Evolutionary conservation across 495 filamentous ascomycete genomes (phyloP).

Genomic region (Letharia lupina): DNA sequence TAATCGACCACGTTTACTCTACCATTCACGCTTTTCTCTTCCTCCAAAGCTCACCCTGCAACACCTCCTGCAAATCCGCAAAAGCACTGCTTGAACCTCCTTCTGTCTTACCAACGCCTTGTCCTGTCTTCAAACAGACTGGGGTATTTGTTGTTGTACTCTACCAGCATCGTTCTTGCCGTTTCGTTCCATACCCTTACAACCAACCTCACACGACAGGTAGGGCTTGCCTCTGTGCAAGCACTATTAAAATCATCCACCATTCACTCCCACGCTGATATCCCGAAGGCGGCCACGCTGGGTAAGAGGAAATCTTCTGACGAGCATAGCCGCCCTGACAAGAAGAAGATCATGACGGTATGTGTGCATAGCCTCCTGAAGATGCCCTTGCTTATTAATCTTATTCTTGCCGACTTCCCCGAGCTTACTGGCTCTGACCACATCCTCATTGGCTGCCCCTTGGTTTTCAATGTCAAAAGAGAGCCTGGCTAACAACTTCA

Average conservation of each 20-base stretch:
- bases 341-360: conserved; percentile 79
- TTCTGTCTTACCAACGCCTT: neutral
- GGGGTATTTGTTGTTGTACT: neutral
- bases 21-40: neutral
- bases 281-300: conserved; percentile 55
- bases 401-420: neutral
- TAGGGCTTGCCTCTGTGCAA: conserved; percentile 43
- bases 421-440: neutral
- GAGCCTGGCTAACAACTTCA: conserved; percentile 7
- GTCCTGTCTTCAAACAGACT: neutral
- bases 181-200: neutral
- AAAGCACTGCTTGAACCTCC: neutral
- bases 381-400: neutral
- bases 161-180: conserved; percentile 1
- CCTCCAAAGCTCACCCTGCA: neutral
- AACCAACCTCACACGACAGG: neutral
- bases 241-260: conserved; percentile 38
- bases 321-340: conserved; percentile 61
- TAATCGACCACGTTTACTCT: neutral
- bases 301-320: conserved; percentile 81
- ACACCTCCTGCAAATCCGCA: neutral
- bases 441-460: neutral
- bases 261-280: conserved; percentile 48
- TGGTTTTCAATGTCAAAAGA: neutral
- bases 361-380: conserved; percentile 30